Conservation (phyloP, 768 basidiomycete genomes). For the Suillus placidus region DNA sequence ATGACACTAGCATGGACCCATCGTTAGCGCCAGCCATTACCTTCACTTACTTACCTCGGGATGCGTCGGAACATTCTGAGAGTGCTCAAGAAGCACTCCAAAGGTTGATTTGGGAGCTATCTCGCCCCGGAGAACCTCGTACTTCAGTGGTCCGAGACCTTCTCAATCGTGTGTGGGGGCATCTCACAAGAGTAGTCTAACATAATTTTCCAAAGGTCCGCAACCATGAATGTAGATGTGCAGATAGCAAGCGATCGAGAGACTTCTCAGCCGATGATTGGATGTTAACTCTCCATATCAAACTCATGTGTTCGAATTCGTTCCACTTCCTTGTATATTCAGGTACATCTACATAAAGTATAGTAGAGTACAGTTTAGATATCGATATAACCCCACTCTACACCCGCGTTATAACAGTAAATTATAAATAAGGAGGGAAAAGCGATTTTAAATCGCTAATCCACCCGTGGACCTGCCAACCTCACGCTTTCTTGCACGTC, state of each 20-base stretch:
- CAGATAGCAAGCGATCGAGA: not conserved
- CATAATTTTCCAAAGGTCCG: not conserved
- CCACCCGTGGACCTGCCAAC: conserved; percentile 69
- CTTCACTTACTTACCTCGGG: conserved; percentile 4
- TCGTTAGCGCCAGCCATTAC: not conserved
- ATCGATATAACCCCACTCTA: not conserved
- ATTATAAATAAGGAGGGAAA: not conserved
- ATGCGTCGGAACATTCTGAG: not conserved
- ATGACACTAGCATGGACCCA: not conserved
- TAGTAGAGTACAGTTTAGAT: not conserved
- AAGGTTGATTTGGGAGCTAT: conserved; percentile 4
- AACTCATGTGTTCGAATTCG: not conserved
- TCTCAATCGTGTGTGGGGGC: conserved; percentile 1
- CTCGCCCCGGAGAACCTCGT: not conserved
- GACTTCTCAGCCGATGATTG: not conserved
- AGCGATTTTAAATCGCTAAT: conserved; percentile 19
- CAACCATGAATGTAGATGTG: not conserved
- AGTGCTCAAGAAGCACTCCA: conserved; percentile 1
- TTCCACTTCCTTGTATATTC: not conserved
- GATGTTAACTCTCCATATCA: not conserved
- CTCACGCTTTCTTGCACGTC: conserved; percentile 83
- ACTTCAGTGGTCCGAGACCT: not conserved
- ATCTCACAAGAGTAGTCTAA: not conserved
- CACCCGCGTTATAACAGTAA: not conserved
- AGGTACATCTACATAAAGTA: not conserved